Conservation (phyloP, 208 protist species). For the Crithidia fasciculata region DNA sequence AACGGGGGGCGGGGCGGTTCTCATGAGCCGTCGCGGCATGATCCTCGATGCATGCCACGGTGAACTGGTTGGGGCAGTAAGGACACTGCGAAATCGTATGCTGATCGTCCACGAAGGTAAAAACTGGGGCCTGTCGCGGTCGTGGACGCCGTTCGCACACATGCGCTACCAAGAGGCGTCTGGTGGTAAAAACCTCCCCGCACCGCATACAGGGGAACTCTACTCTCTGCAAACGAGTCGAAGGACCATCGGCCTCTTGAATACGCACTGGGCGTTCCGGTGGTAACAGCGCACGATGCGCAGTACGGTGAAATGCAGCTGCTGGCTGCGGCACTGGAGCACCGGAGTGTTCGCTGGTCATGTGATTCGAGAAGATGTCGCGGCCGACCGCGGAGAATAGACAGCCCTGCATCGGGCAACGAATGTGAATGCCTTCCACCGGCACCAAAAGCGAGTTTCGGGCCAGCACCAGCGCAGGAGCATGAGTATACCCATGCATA, state of each 20-base stretch:
- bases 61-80: not conserved
- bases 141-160: not conserved
- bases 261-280: no score
- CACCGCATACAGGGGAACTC: not conserved
- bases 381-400: not conserved
- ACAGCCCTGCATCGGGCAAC: not conserved
- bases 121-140: not conserved
- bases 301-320: no score
- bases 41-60: not conserved
- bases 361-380: not conserved
- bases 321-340: not conserved
- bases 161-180: not conserved
- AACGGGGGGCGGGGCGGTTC: no score
- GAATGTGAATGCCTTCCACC: not conserved
- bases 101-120: not conserved
- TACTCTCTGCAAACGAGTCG: no score
- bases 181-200: not conserved
- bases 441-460: not conserved
- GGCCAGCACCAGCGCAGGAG: not conserved
- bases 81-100: not conserved
- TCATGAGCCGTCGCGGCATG: not conserved
- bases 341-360: not conserved
- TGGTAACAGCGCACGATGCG: no score
- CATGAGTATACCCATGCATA: not conserved
- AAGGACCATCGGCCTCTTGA: no score